Base-by-base conservation (phyloP, 1,139 yeast genomes). In the Yamadazyma membranifaciens region DNA sequence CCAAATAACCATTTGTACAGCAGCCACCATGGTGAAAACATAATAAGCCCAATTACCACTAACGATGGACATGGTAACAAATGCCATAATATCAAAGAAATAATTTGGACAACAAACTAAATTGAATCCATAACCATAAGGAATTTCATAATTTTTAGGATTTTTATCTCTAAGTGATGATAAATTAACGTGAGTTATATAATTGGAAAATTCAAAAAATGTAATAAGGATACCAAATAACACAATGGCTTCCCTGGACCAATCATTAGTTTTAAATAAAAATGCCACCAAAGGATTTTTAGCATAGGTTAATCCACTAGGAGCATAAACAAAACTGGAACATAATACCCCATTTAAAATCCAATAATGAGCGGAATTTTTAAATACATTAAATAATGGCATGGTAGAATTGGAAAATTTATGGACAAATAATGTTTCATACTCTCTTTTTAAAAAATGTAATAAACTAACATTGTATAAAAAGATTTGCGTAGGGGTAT, bases 301-400 rank as follows among this genome's bases (percentile, higher is more conserved):
- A 17, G 51, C 38, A 24, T 41, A 34, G 24, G 38, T 36, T 16
- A 44, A 36, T 13, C 48, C 45, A 9, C 41, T 35, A 9, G 95
- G 94, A 4, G 84, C 79, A 47, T 87, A 91, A 35, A 82, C 71
- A 48, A 86, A 83, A 51, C 73, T 79, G 3, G 88, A 79, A 40
- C 87, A 71, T 49, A 80, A 72, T 28, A 86, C 60, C 1, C 98
- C 98, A 34, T 92, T 84, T 48, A 92, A 69, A 25, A 87, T 60
- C 97, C 98, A 91, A 67, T 92, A 92, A 62, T 92, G 97, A 48
- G 77, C 72, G 30, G 91, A 83, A 69, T 92, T 92, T 66, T 91
- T 88, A 73, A 92, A 86, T 47, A 92, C 68, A 63, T 88, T 87
- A 61, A 80, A 77, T 36, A 84, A 58, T 3, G 98, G 98, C 98